A percentile compares a stretch with the other conserved stretches of the same genome.
These are phyloP conservation scores for Leucosporidium yakuticum DNA, from an alignment of 768 basidiomycete genomes.

Conservation along the genomic window DNA sequence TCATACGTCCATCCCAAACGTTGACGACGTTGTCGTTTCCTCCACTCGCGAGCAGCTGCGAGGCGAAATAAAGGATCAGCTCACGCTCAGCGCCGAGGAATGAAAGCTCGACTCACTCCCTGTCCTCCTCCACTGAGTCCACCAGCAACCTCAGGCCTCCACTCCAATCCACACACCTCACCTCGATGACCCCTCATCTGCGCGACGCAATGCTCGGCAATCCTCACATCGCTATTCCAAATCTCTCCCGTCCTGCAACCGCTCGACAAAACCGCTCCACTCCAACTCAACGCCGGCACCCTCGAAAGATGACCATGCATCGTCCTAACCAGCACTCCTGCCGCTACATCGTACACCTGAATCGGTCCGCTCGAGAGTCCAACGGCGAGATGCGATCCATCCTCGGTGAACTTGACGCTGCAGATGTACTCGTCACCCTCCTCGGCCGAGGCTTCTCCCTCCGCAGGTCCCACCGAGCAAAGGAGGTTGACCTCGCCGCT, in stretches of 20 bases:
- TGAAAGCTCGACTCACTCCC: slow-evolving; percentile 25
- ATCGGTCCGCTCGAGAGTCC: slow-evolving; percentile 76
- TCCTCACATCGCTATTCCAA: slow-evolving; percentile 90
- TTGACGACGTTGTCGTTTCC: slow-evolving; percentile 98
- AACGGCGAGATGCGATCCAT: slow-evolving; percentile 65
- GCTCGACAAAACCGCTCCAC: slow-evolving; percentile 68
- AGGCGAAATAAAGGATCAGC: neutral
- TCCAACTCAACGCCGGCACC: slow-evolving; percentile 79
- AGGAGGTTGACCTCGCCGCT: slow-evolving; percentile 69
- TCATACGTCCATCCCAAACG: slow-evolving; percentile 79
- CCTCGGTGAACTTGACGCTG: slow-evolving; percentile 45
- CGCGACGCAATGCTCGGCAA: slow-evolving; percentile 79
- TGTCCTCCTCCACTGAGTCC: slow-evolving; percentile 36
- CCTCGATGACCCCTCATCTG: slow-evolving; percentile 84
- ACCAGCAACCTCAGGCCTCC: slow-evolving; percentile 69
- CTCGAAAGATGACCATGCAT: slow-evolving; percentile 83
- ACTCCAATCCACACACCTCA: slow-evolving; percentile 87
- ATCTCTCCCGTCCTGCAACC: slow-evolving; percentile 93
- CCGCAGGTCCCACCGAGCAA: slow-evolving; percentile 45
- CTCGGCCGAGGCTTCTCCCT: slow-evolving; percentile 47
- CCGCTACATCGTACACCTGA: slow-evolving; percentile 89
- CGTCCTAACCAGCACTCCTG: slow-evolving; percentile 71
- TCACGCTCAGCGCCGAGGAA: neutral
- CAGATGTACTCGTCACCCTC: slow-evolving; percentile 35
- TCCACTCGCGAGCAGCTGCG: slow-evolving; percentile 76